Conservation (phyloP, 305 asterid genomes). For the Solanum hybrid region DNA sequence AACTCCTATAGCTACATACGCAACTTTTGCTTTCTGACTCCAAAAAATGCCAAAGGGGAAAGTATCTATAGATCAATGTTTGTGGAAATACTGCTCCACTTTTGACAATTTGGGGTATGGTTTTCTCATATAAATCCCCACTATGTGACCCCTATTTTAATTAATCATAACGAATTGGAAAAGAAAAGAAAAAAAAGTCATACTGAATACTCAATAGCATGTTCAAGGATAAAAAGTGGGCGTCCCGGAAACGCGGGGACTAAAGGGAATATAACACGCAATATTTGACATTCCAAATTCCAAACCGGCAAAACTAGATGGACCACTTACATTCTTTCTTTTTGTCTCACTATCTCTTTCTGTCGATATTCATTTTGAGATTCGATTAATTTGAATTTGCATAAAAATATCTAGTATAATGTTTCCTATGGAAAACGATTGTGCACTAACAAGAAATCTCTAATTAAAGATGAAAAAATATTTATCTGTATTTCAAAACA, state of each 20-base stretch:
- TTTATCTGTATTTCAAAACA: neutral
- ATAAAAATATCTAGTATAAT: neutral
- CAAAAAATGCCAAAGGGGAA: neutral
- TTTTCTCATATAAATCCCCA: neutral
- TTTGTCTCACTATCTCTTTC: no score
- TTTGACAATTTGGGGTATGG: neutral
- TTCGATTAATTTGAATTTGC: accelerated
- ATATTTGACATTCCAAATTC: slow-evolving; percentile 1
- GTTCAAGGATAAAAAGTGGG: neutral
- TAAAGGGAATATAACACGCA: neutral
- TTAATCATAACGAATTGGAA: neutral
- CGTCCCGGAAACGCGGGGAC: slow-evolving; percentile 1
- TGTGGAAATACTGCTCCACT: neutral
- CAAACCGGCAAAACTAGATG: neutral
- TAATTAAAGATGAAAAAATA: neutral
- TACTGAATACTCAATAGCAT: neutral
- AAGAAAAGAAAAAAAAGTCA: neutral
- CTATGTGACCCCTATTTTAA: neutral
- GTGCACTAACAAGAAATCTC: neutral
- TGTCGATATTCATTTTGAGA: neutral
- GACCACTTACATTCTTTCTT: neutral
- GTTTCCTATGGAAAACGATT: accelerated
- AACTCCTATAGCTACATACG: neutral
- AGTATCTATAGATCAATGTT: neutral
- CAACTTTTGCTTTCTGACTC: neutral